These are phyloP conservation scores for Trifolium pratense DNA, from an alignment of 306 rosid genomes.

Conservation along the genomic window DNA sequence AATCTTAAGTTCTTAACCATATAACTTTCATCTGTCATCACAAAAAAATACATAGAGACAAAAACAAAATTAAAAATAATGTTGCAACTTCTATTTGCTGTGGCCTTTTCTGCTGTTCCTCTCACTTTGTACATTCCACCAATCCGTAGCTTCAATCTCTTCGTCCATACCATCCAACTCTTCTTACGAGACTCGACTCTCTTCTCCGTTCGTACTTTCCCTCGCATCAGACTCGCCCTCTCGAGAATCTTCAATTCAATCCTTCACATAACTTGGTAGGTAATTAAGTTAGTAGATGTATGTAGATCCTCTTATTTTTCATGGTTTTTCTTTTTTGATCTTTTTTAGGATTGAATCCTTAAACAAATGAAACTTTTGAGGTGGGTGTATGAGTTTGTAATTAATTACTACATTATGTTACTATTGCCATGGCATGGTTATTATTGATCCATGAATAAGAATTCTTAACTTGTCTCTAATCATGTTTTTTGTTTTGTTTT, in stretches of 20 bases:
- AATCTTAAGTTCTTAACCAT: conserved; percentile 1
- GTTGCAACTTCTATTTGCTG: conserved; percentile 79
- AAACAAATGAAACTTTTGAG: background rate
- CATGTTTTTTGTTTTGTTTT: background rate
- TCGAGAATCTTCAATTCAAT: conserved; percentile 69
- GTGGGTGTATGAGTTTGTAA: conserved; percentile 21
- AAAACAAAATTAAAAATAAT: conserved; percentile 40
- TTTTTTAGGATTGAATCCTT: conserved; percentile 15
- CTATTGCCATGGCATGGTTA: background rate
- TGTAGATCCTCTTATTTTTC: background rate
- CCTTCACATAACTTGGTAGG: conserved; percentile 52
- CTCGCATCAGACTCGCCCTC: conserved; percentile 65
- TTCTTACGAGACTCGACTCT: conserved; percentile 49
- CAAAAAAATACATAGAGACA: background rate
- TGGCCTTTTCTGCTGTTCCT: conserved; percentile 93
- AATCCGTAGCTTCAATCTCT: conserved; percentile 71
- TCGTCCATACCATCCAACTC: conserved; percentile 65
- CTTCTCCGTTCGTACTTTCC: conserved; percentile 52
- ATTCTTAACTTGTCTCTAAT: background rate
- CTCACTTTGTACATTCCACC: conserved; percentile 88
- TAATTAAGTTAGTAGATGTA: background rate
- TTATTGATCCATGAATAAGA: conserved; percentile 10
- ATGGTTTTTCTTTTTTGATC: background rate
- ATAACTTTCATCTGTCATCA: background rate
- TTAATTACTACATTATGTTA: background rate